Evolutionary conservation across 2,329 filamentous ascomycete species (phyloP), one percentile per base, ranked within the genome.

Genomic region (Moelleriella libera): DNA sequence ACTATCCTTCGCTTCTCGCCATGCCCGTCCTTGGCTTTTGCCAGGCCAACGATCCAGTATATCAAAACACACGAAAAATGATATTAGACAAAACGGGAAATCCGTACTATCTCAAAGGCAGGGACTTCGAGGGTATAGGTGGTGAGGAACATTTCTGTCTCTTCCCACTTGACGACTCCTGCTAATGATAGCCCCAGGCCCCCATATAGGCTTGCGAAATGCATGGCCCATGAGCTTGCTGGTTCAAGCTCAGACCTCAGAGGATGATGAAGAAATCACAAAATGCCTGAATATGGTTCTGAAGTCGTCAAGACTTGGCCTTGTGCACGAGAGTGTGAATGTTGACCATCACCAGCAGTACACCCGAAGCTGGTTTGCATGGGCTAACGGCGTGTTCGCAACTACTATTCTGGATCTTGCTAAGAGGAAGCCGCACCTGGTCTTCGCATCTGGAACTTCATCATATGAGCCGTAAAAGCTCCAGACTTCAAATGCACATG

Each of bases 211-310:
- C 0, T 68, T 94, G n/a, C 70, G 78, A 56, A 86, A 95, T 54
- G 92, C 90, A 6, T 98, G 92, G 92, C 92, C 92, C 0, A 97
- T 98, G 88, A 92, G 86, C 61, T 69, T 96, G 52, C 72, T 98
- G 7, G 78, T 96, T 21, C 89, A 96, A 64, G 88, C 87, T 3
- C 88, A 92, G 75, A 98, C 92, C 0, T 84, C 82, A 5, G 76
- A 90, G 45, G 74, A 89, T 49, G 89, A 95, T 51, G 70, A 74
- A 0, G 92, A 98, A 67, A 97, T 98, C 53, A 69, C 66, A 50
- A 72, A 77, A 45, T 85, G 83, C 52, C 64, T 98, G 30, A 69
- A 79, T 6, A 63, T 83, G 32, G 92, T 98, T 40, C 79, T 92
- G 50, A 74, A 79, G 50, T 84, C 84, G 1, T 85, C 84, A 51